Base-by-base conservation (phyloP, 164 flowering plant genomes). In the Taxillus chinensis region DNA sequence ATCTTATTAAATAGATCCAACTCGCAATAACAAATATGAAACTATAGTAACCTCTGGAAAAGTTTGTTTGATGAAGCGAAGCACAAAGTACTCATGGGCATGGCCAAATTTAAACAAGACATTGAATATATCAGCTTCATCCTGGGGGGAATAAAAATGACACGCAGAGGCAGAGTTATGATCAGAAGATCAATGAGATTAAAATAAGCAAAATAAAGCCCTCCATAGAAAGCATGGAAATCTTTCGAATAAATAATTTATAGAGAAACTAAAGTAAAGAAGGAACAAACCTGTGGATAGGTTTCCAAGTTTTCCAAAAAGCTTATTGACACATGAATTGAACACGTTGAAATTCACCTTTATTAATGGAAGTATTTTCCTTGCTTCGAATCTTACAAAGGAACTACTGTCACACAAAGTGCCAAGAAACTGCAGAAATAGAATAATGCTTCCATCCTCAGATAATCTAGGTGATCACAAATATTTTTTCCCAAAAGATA, bases 101-200 rank as follows among this genome's bases (percentile, higher is more conserved):
- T 61, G 80, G 43, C 92, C 98, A 57, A 83, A 52, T 61, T 63
- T 63, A 65, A 78, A 84, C 67, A 89, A 49, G 48, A 65, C 74
- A 55, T 68, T 71, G 59, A 87, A 73, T 71, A 84, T 59, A 66
- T 80, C 87, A 64, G 75, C 79, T 77, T 89, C 92, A 80, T 88
- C 92, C 96, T 89, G 78, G 39, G 17, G 37, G 38, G 41, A 9
- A 42, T 14, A 14, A 64, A 55, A 45, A 57, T 5, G 15, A 43
- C 3, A n/a, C 12, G 7, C 13, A 3, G 6, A 11, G 1, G 9
- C 51, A 11, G 7, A 60, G 60, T 27, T 38, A 64, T 38, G 12
- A 12, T 12, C 5, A 55, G 49, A 39, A 62, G 49, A 38, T 54
- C 38, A 60, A 10, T 8, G 41, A 51, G 50, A 17, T 5, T 7